phyloP scores from a whole-genome alignment of 2,329 filamentous ascomycete genomes.

The Thelonectria rubi region DNA sequence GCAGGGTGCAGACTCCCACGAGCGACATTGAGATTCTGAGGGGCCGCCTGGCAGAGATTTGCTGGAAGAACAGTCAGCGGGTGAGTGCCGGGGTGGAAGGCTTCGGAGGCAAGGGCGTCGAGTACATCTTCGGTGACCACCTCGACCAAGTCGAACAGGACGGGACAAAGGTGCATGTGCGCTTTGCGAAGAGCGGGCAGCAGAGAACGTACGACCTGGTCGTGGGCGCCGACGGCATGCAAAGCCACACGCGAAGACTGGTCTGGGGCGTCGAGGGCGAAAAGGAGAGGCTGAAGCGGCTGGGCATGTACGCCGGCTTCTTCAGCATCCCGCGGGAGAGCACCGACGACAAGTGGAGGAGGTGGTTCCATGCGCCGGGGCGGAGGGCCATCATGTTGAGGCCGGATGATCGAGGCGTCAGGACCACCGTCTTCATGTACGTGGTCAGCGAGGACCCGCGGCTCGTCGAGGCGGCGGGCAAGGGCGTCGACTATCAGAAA shows the following conservation, averaged over 20 bases:
- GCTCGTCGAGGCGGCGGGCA: conserved; percentile 34
- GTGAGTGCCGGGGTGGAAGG: conserved; percentile 40
- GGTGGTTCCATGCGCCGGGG: conserved; percentile 46
- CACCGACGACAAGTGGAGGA: conserved; percentile 37
- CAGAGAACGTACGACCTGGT: conserved; percentile 58
- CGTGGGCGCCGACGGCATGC: conserved; percentile 62
- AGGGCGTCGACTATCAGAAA: conserved; percentile 48
- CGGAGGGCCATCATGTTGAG: conserved; percentile 47
- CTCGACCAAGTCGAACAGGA: conserved; percentile 44
- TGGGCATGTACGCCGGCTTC: conserved; percentile 43
- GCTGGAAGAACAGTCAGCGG: conserved; percentile 4
- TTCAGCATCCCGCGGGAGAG: conserved; percentile 49
- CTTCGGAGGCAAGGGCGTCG: conserved; percentile 17
- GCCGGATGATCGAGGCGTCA: conserved; percentile 32
- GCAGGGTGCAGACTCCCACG: conserved; percentile 57
- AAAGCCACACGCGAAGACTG: conserved; percentile 8
- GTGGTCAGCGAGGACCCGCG: conserved; percentile 38
- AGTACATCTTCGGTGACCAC: conserved; percentile 44
- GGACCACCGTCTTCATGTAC: conserved; percentile 41
- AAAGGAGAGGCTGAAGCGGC: neutral
- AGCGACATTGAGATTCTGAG: conserved; percentile 70
- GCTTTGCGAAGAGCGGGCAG: conserved; percentile 54
- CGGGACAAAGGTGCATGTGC: conserved; percentile 44
- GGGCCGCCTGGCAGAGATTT: conserved; percentile 53
- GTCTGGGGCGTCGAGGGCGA: conserved; percentile 9